A percentile compares a stretch with the other conserved stretches of the same genome.
Conservation (phyloP, 768 basidiomycete species). For the Suillus spraguei region DNA sequence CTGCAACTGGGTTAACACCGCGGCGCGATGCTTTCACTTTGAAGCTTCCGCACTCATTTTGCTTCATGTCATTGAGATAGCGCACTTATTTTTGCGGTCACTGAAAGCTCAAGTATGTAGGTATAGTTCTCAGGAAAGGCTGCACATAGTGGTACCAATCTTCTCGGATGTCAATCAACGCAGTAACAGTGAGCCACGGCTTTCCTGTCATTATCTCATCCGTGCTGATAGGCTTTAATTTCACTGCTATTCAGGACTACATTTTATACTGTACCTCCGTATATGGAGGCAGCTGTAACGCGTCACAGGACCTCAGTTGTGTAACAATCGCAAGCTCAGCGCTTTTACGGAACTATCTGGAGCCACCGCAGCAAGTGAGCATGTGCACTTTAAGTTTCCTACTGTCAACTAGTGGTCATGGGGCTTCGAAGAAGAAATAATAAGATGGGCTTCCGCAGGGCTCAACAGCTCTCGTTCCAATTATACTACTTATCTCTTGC, state of each 20-base stretch:
- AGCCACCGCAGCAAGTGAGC: not conserved
- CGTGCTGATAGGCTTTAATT: not conserved
- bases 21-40: not conserved
- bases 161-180: not conserved
- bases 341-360: not conserved
- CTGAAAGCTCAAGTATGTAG: not conserved
- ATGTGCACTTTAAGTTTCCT: not conserved
- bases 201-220: not conserved
- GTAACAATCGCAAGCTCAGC: not conserved
- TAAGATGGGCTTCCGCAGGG: slow-evolving; percentile 2
- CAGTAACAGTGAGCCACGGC: not conserved
- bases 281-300: too few species aligned
- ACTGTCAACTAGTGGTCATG: not conserved
- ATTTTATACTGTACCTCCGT: too few species aligned
- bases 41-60: not conserved
- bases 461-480: not conserved
- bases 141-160: not conserved
- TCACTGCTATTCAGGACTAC: not conserved
- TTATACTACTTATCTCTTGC: not conserved
- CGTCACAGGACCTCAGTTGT: too few species aligned
- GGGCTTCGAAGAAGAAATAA: not conserved
- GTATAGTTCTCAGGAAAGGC: not conserved
- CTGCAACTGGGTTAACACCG: not conserved
- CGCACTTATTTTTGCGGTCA: not conserved
- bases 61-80: not conserved